Conservation (phyloP, 2,329 filamentous ascomycete genomes). For the Sclerotinia sclerotiorum region DNA sequence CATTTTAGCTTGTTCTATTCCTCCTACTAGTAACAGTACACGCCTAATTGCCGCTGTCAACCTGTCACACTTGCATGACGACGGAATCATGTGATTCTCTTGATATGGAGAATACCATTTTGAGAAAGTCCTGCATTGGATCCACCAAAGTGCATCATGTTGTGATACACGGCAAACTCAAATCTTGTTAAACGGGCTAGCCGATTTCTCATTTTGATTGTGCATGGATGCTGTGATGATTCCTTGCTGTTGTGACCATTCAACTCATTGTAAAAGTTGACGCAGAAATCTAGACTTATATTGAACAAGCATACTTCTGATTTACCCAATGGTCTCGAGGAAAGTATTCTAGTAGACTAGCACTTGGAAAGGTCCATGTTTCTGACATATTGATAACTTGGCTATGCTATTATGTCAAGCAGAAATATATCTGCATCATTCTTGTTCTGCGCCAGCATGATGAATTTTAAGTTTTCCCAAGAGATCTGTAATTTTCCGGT, state of each 20-base stretch:
- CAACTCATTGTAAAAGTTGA: background rate
- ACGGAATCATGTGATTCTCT: background rate
- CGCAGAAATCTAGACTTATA: background rate
- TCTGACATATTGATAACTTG: background rate
- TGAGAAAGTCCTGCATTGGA: background rate
- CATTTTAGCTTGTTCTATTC: no score
- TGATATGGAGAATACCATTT: background rate
- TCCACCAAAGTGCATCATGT: background rate
- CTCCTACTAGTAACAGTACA: background rate
- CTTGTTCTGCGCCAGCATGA: background rate
- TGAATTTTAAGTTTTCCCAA: background rate
- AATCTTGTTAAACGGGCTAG: background rate
- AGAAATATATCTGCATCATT: constrained; percentile 12
- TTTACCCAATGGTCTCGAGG: background rate
- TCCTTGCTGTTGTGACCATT: background rate
- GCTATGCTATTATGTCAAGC: background rate
- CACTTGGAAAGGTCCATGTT: background rate
- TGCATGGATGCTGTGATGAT: background rate
- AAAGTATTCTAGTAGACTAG: background rate
- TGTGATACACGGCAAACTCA: background rate
- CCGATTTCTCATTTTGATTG: background rate
- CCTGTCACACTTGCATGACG: background rate
- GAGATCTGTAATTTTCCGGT: background rate
- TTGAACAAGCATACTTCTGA: background rate
- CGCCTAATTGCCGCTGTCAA: background rate